Evolutionary conservation across 192 early-diverging fungal species (phyloP).

Genomic region (Coemansia sp.): DNA sequence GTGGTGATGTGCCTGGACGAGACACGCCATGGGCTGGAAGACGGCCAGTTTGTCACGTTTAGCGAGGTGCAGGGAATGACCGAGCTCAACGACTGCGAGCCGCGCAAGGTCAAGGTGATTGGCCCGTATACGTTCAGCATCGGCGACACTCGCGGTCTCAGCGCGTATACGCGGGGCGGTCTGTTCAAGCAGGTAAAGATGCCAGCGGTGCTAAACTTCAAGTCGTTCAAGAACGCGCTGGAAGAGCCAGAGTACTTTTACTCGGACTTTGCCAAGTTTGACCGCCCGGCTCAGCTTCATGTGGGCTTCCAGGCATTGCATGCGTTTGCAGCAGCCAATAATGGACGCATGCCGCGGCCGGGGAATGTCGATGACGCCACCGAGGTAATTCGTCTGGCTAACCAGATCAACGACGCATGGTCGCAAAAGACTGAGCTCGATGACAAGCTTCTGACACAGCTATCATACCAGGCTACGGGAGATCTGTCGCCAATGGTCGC

Average conservation of each 20-base stretch:
- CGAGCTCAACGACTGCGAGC: conserved; percentile 76
- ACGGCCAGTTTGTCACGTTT: conserved; percentile 95
- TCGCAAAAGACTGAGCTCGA: conserved; percentile 76
- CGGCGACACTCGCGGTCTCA: conserved; percentile 79
- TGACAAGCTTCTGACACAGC: conserved; percentile 82
- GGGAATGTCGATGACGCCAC: conserved; percentile 82
- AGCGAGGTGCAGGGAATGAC: conserved; percentile 91
- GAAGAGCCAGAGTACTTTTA: conserved; percentile 78
- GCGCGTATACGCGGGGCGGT: conserved; percentile 79
- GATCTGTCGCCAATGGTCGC: conserved; percentile 94
- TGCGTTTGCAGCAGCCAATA: conserved; percentile 61
- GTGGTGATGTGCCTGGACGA: conserved; percentile 96
- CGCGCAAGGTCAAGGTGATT: conserved; percentile 81
- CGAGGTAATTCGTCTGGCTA: conserved; percentile 72
- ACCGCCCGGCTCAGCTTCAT: conserved; percentile 90
- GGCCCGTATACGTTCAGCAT: conserved; percentile 97
- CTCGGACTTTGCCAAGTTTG: conserved; percentile 98
- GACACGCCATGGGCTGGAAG: conserved; percentile 94
- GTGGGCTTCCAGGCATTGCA: conserved; percentile 95
- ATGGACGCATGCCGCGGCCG: conserved; percentile 78
- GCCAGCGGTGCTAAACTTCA: conserved; percentile 80
- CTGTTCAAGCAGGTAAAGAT: conserved; percentile 96
- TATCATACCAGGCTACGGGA: conserved; percentile 85
- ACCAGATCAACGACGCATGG: conserved; percentile 67
- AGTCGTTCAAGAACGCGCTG: conserved; percentile 72